A percentile compares a stretch with the other conserved stretches of the same genome.
phyloP scores from a whole-genome alignment of 441 rosid genomes.

The Euphorbia schlechtendalii region DNA sequence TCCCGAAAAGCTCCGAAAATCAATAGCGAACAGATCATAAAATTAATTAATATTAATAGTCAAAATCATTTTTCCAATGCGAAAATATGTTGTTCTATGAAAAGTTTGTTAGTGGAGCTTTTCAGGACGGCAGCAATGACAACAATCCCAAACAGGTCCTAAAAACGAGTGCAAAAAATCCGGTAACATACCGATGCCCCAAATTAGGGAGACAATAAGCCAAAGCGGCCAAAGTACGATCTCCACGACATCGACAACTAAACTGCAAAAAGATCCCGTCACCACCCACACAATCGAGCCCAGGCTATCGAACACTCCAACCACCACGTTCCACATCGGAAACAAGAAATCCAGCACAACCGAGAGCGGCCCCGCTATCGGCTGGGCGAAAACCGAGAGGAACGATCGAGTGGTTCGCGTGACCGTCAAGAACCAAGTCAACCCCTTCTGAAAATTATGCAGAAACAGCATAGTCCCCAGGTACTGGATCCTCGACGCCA shows the following conservation, averaged over 20 bases:
- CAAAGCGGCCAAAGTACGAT: slow-evolving; percentile 54
- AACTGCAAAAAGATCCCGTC: slow-evolving; percentile 38
- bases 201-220: slow-evolving; percentile 36
- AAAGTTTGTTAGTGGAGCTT: no score
- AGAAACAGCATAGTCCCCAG: slow-evolving; percentile 96
- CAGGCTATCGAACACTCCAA: slow-evolving; percentile 41
- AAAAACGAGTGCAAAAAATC: no score
- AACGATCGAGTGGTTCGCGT: slow-evolving; percentile 51
- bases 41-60: no score
- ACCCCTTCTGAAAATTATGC: slow-evolving; percentile 85
- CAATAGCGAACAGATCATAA: no score
- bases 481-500: slow-evolving; percentile 88
- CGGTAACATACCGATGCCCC: slow-evolving; percentile 49
- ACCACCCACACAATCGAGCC: slow-evolving; percentile 42
- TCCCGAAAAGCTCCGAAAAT: no score
- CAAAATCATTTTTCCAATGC: no score
- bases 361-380: slow-evolving; percentile 45
- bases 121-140: no score
- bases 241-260: slow-evolving; percentile 46
- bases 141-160: no score
- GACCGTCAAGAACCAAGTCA: slow-evolving; percentile 51
- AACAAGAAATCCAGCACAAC: slow-evolving; percentile 40
- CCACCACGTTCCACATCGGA: slow-evolving; percentile 56
- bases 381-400: slow-evolving; percentile 49
- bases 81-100: no score